Evolutionary conservation across 1,284 basidiomycete genomes (phyloP).

Genomic region (Ganoderma sp.): DNA sequence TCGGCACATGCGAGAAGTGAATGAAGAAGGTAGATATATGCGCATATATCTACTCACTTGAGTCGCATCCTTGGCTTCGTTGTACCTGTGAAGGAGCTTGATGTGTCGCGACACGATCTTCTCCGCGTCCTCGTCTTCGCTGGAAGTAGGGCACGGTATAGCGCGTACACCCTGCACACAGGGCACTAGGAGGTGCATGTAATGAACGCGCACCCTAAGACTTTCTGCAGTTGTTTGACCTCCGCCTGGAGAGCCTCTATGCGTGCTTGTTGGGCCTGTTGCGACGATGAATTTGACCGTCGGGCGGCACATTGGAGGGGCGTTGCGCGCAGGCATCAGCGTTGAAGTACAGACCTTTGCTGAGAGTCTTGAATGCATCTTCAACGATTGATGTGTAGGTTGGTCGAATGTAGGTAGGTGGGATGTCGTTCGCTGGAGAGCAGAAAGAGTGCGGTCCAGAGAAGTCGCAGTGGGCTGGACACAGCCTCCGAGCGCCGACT

Average conservation of each 20-base stretch:
- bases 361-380: constrained; percentile 35
- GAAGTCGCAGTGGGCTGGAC: too few species aligned
- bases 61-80: constrained; percentile 81
- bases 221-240: constrained; percentile 54
- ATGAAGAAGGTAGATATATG: background rate
- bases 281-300: background rate
- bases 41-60: constrained; percentile 52
- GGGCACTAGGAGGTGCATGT: too few species aligned
- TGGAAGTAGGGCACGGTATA: constrained; percentile 36
- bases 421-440: background rate
- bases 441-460: too few species aligned
- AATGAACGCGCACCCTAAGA: constrained; percentile 54
- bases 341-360: constrained; percentile 28
- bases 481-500: background rate
- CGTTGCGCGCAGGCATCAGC: background rate
- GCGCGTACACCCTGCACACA: background rate
- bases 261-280: constrained; percentile 60
- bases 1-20: background rate
- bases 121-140: constrained; percentile 61
- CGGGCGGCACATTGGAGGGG: background rate
- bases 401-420: background rate
- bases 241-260: constrained; percentile 58
- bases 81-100: constrained; percentile 74
- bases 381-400: background rate
- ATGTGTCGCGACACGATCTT: constrained; percentile 73